Base-by-base conservation (phyloP, 140 eudicot genomes). In the Erigeron philadelphicus region DNA sequence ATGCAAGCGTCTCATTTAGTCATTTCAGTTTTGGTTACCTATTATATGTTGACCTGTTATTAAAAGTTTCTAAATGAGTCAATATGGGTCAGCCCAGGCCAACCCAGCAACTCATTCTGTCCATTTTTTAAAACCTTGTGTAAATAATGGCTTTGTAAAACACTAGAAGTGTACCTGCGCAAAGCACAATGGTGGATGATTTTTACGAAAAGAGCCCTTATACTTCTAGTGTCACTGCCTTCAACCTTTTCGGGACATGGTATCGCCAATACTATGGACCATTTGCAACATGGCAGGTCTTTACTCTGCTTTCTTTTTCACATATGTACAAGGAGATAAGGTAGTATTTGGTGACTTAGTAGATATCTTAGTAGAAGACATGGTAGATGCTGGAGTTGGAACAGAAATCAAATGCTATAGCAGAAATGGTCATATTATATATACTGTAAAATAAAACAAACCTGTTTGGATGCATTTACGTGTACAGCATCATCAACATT, bases 191-290 rank as follows among this genome's bases (percentile, higher is more conserved):
- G 25, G 25, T 21, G 25, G 25, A 21, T 21, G 0, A 21, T 21
- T 21, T 21, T 1, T 21, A 0, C 25, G 1, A 21, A 21, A 21
- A 21, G 1, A 1, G 25, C 25, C 25, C 25, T 1, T 21, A 0
- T 21, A 21, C 25, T 88, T 38, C 80, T 86, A 61, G 25, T 21
- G 25, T 69, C 84, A 54, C 88, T 86, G 68, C 82, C 90, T 45
- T 92, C 95, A 68, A 54, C 84, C 62, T 79, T 93, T 73, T 85
- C 90, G 92, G 82, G 57, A 83, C 94, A 80, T 93, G 95, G 68
- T 93, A 93, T 70, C 98, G 94, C 98, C 98, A 93, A 77, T 93
- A 83, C 65, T 93, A 96, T 4, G 86, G 61, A 66, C 87, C 98
- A 78, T 17, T 74, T 19, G 70, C 76, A 25, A 61, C 65, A 18